A percentile compares a stretch with the other conserved stretches of the same genome.
Evolutionary conservation across 129 eudicot species (phyloP).

Genomic region (Erigeron canadensis): DNA sequence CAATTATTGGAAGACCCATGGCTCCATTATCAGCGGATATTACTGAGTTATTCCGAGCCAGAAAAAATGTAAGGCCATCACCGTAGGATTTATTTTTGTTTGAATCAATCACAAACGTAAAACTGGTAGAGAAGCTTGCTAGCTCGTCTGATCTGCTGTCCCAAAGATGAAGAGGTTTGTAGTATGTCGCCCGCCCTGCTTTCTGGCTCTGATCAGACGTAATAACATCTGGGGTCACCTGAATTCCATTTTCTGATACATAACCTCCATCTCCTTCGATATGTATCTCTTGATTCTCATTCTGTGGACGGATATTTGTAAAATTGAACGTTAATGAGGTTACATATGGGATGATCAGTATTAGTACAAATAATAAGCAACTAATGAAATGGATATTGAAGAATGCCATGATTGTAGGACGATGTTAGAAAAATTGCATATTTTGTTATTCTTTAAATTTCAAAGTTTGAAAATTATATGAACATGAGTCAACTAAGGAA

Average conservation of each 20-base stretch:
- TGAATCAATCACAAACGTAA: slow-evolving; percentile 9
- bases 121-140: slow-evolving; percentile 5
- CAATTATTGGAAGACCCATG: not conserved
- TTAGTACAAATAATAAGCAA: slow-evolving; percentile 3
- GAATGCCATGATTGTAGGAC: slow-evolving; percentile 12
- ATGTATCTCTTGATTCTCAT: not conserved
- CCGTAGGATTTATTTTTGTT: not conserved
- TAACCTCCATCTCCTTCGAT: not conserved
- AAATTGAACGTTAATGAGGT: slow-evolving; percentile 23
- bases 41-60: not conserved
- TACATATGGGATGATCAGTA: slow-evolving; percentile 21
- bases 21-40: not conserved
- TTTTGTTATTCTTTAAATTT: not conserved
- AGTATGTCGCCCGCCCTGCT: not conserved
- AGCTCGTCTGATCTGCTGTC: not conserved
- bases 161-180: slow-evolving; percentile 1
- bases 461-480: not conserved
- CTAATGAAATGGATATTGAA: not conserved
- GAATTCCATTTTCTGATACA: not conserved
- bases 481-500: too few species aligned
- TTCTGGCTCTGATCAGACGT: not conserved
- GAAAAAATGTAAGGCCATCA: slow-evolving; percentile 9
- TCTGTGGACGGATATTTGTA: not conserved
- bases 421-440: not conserved
- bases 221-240: not conserved